These are phyloP conservation scores for Apiospora rasikravindrae DNA, from an alignment of 2,329 filamentous ascomycete genomes.

Conservation along the genomic window DNA sequence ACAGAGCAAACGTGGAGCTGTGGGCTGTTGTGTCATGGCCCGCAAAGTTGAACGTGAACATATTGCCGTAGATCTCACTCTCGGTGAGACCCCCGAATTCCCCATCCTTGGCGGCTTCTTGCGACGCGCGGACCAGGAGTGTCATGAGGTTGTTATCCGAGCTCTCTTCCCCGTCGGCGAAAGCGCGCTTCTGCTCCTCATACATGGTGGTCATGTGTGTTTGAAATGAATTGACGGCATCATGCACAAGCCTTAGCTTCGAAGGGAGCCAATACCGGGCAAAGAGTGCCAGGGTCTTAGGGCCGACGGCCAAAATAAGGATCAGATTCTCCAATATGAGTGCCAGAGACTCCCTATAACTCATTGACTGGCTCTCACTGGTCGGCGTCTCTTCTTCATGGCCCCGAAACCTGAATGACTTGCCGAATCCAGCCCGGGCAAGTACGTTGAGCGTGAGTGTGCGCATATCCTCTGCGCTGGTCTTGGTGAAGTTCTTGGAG, in stretches of 20 bases:
- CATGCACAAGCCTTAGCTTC: conserved; percentile 26
- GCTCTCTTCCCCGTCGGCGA: conserved; percentile 10
- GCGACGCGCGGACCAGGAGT: conserved; percentile 30
- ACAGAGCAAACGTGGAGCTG: conserved; percentile 47
- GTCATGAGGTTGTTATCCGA: conserved; percentile 29
- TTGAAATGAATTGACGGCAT: conserved; percentile 35
- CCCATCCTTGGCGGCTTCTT: conserved; percentile 33
- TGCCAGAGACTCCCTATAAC: conserved; percentile 37
- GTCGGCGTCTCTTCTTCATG: conserved; percentile 29
- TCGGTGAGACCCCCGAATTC: conserved; percentile 35
- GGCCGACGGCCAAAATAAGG: conserved; percentile 36
- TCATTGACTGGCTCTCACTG: conserved; percentile 22
- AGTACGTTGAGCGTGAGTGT: conserved; percentile 37
- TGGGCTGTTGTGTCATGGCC: conserved; percentile 58
- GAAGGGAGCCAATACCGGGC: conserved; percentile 30
- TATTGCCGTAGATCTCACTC: conserved; percentile 53
- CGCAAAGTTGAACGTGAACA: conserved; percentile 55
- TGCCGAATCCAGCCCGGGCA: conserved; percentile 37
- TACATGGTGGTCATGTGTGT: conserved; percentile 37
- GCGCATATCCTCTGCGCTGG: conserved; percentile 33
- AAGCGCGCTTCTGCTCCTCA: conserved; percentile 37
- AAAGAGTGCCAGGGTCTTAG: conserved; percentile 26
- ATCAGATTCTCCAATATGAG: conserved; percentile 38
- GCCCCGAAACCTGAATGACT: conserved; percentile 37
- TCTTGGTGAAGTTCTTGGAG: conserved; percentile 26